Conservation (phyloP, 1,284 basidiomycete species). For the Ganoderma resinaceum region DNA sequence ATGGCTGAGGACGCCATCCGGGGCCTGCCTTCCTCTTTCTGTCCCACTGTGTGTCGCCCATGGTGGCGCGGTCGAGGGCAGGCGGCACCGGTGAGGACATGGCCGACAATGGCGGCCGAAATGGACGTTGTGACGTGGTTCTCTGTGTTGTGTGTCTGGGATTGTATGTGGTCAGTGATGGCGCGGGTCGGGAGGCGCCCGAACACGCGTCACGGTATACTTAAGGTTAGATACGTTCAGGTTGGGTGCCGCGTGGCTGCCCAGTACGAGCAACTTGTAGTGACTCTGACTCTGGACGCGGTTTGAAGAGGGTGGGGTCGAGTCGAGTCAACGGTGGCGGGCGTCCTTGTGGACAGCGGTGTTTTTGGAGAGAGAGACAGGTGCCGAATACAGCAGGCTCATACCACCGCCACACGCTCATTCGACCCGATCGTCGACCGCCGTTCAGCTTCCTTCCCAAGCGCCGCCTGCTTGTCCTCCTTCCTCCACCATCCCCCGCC, state of each 20-base stretch:
- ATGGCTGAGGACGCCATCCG: conserved; percentile 7
- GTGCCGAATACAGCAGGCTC: conserved; percentile 7
- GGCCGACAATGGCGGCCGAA: not conserved
- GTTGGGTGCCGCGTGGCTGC: no score
- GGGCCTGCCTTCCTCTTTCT: conserved; percentile 25
- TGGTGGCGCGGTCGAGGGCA: not conserved
- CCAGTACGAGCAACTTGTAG: no score
- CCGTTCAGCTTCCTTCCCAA: conserved; percentile 26
- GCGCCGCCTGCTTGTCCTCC: conserved; percentile 30
- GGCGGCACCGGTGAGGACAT: not conserved
- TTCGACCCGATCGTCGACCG: conserved; percentile 29
- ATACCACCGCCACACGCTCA: conserved; percentile 27
- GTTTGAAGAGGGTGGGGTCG: not conserved
- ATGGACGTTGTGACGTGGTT: not conserved
- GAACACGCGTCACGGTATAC: conserved; percentile 34
- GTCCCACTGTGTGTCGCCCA: conserved; percentile 7
- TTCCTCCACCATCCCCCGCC: conserved; percentile 31
- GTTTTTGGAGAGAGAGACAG: conserved; percentile 1
- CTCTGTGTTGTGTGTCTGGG: no score
- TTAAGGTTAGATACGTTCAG: no score
- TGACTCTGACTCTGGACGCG: not conserved
- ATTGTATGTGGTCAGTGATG: not conserved
- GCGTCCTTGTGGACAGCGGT: not conserved
- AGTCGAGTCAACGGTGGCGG: conserved; percentile 15
- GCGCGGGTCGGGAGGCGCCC: conserved; percentile 18